Base-by-base conservation (phyloP, 106 monocot genomes). In the Posidonia australis region DNA sequence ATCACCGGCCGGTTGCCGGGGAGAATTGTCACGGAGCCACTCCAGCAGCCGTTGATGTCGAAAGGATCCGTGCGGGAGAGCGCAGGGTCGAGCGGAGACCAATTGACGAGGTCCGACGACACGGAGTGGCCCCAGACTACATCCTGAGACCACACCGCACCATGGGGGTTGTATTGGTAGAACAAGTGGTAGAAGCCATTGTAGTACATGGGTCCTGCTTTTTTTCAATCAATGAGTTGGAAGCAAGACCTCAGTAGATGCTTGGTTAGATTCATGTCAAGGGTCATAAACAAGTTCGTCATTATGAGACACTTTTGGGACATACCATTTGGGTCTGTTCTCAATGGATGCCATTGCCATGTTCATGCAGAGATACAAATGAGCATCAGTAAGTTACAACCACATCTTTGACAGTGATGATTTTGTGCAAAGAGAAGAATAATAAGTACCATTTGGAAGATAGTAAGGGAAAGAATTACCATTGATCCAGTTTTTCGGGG, bases 131-230 rank as follows among this genome's bases (percentile, higher is more conserved):
- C 92, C 88, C 92, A 93, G 5, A 78, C 76, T 1, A 85, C 85
- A 78, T 89, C 83, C n/a, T n/a, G n/a, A 21, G 86, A 85, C 83
- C 85, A 85, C 3, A 77, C 67, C 0, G 82, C 55, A 10, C 76
- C 74, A n/a, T 72, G 55, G 20, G 82, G 85, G 74, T 88, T 88
- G 83, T 85, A 93, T 57, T 93, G 88, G 68, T 93, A 93, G 72
- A 93, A 85, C 5, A 93, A 62, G 58, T 93, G 92, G 78, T 93
- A 93, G 48, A 84, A 23, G 10, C 88, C 88, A 1, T 88, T 93
- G 71, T 76, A 88, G 67, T 88, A 83, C 87, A 92, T 80, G 0
- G 92, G 88, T 23, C 82, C 92, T 92, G 74, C 49, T 0, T 26
- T 9, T 9, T 3, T 31, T 49, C 0, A 27, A 27, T 63, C 6